Percentiles rank a stretch among this genome's conserved stretches.
Conservation (phyloP, 495 filamentous ascomycete genomes). For the Penicillium cinerascens region DNA sequence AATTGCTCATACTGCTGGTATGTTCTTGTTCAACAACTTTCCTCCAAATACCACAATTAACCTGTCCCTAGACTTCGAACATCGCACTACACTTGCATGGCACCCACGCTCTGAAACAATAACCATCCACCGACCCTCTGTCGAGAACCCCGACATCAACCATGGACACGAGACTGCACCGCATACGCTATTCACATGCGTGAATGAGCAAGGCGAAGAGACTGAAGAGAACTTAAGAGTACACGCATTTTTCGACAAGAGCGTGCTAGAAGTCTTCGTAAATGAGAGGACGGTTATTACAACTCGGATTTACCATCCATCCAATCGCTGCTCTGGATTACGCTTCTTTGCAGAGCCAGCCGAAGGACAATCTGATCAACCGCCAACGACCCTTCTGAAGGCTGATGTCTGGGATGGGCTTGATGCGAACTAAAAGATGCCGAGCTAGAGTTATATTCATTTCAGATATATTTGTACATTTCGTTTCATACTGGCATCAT, state of each 20-base stretch:
- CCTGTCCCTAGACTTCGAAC: slow-evolving; percentile 10
- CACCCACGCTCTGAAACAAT: slow-evolving; percentile 30
- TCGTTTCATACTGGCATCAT: not conserved
- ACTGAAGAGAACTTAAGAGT: slow-evolving; percentile 33
- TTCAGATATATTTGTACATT: not conserved
- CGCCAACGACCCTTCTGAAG: slow-evolving; percentile 16
- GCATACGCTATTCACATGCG: slow-evolving; percentile 35
- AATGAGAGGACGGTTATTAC: slow-evolving; percentile 38
- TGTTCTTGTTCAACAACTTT: not conserved
- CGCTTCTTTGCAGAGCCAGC: slow-evolving; percentile 29
- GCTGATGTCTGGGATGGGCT: slow-evolving; percentile 35
- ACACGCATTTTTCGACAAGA: slow-evolving; percentile 35
- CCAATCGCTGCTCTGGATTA: slow-evolving; percentile 13
- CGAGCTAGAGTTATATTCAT: not conserved
- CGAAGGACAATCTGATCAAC: not conserved
- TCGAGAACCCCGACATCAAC: slow-evolving; percentile 24
- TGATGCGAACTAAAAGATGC: not conserved
- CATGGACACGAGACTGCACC: slow-evolving; percentile 30
- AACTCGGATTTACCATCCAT: slow-evolving; percentile 31
- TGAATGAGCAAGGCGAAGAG: slow-evolving; percentile 14
- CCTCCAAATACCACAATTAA: not conserved
- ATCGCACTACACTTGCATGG: slow-evolving; percentile 29
- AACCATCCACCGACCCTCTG: slow-evolving; percentile 28
- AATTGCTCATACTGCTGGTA: slow-evolving; percentile 29
- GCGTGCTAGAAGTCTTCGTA: slow-evolving; percentile 40